phyloP scores from a whole-genome alignment of 1,284 basidiomycete species.

The Leccinum olivaceoglutinosum region DNA sequence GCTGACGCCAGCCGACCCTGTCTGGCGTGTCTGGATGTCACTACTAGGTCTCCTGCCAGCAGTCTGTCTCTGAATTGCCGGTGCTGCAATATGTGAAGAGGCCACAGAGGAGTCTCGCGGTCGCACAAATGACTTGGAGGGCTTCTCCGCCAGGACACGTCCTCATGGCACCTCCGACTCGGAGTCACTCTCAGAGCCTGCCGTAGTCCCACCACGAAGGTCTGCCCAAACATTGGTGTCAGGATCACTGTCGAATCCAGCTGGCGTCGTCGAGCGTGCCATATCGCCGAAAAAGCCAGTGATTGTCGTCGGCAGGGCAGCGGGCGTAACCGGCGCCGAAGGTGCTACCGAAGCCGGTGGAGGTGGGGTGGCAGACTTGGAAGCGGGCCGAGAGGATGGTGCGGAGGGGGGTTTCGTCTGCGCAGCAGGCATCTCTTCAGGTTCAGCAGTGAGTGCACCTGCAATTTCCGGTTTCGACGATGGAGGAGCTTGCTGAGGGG shows the following conservation, averaged over 20 bases:
- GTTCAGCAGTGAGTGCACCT: conserved; percentile 24
- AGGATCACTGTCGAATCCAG: conserved; percentile 19
- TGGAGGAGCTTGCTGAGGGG: conserved; percentile 5
- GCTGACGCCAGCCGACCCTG: conserved; percentile 27
- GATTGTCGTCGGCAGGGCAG: conserved; percentile 6
- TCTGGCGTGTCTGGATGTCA: conserved; percentile 24
- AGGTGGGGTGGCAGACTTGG: conserved; percentile 13
- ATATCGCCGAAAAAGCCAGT: conserved; percentile 25
- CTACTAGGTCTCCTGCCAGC: conserved; percentile 25
- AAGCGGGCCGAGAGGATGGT: conserved; percentile 13
- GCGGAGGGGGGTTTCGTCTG: conserved; percentile 3
- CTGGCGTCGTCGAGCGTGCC: conserved; percentile 25
- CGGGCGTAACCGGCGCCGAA: conserved; percentile 23
- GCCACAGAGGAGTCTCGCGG: conserved; percentile 22
- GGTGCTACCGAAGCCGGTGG: conserved; percentile 13
- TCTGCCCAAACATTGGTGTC: conserved; percentile 28
- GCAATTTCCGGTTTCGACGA: conserved; percentile 11
- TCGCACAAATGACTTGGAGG: conserved; percentile 24
- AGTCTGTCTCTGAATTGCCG: conserved; percentile 16
- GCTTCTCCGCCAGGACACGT: conserved; percentile 14
- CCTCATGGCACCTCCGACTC: conserved; percentile 17
- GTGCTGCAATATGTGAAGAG: conserved; percentile 22
- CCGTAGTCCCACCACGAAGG: conserved; percentile 5
- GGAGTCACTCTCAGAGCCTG: conserved; percentile 15
- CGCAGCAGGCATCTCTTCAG: conserved; percentile 22